A percentile compares a stretch with the other conserved stretches of the same genome.
These are phyloP conservation scores for Tylopilus sp. DNA, from an alignment of 768 basidiomycete genomes.

Conservation along the genomic window DNA sequence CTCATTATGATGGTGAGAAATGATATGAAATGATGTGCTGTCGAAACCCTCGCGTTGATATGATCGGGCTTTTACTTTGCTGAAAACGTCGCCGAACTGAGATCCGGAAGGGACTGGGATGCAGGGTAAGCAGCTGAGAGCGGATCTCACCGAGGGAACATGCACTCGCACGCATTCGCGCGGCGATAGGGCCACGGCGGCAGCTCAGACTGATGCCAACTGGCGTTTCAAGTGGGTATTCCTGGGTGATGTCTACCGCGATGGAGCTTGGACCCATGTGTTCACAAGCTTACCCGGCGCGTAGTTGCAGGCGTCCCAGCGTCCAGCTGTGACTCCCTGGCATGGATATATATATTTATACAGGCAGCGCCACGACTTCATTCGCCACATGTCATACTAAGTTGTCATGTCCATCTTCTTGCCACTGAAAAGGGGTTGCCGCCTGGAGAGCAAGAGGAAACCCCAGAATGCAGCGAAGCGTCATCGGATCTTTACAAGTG, in stretches of 20 bases:
- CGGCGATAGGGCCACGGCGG: slow-evolving; percentile 19
- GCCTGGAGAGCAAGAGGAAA: too few species aligned
- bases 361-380: not conserved
- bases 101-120: slow-evolving; percentile 16
- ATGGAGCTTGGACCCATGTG: slow-evolving; percentile 7
- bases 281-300: not conserved
- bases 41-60: slow-evolving; percentile 11
- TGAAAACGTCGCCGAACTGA: slow-evolving; percentile 13
- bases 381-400: slow-evolving; percentile 7
- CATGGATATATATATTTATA: not conserved
- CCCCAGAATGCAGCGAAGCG: not conserved
- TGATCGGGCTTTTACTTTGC: slow-evolving; percentile 25
- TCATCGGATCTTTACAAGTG: slow-evolving; percentile 4
- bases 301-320: not conserved
- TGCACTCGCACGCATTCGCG: slow-evolving; percentile 4
- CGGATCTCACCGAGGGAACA: slow-evolving; percentile 24
- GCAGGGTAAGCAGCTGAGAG: slow-evolving; percentile 18
- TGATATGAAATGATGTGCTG: slow-evolving; percentile 7
- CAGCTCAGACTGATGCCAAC: slow-evolving; percentile 1
- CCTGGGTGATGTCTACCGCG: slow-evolving; percentile 6
- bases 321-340: not conserved
- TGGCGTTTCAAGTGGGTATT: slow-evolving; percentile 17
- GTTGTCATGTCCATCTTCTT: slow-evolving; percentile 3
- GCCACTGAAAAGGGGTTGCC: too few species aligned
- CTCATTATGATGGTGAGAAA: slow-evolving; percentile 12